A percentile compares a stretch with the other conserved stretches of the same genome.
These are phyloP conservation scores for Shiraia sp. DNA, from an alignment of 2,329 filamentous ascomycete genomes.

Conservation along the genomic window DNA sequence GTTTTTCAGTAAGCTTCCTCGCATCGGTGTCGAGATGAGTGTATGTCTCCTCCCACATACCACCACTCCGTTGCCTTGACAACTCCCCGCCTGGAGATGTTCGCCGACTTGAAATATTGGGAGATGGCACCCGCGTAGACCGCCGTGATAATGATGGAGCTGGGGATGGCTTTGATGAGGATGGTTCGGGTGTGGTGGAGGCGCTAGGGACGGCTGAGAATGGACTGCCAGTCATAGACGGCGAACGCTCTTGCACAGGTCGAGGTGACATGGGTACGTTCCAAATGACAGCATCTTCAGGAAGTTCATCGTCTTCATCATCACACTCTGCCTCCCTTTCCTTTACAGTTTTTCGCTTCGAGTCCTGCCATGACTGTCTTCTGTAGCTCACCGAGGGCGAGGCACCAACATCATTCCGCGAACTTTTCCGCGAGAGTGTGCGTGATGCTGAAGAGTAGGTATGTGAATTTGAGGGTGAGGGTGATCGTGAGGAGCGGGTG, in stretches of 20 bases:
- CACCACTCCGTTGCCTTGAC: conserved; percentile 62
- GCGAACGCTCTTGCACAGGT: conserved; percentile 43
- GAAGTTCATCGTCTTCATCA: conserved; percentile 69
- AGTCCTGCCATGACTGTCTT: conserved; percentile 68
- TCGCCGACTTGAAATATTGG: conserved; percentile 20
- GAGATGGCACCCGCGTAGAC: conserved; percentile 23
- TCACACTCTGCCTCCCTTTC: conserved; percentile 80
- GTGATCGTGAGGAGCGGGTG: conserved; percentile 40
- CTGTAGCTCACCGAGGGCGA: conserved; percentile 36
- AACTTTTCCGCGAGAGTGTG: conserved; percentile 39
- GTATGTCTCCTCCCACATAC: conserved; percentile 75
- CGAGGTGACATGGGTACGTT: conserved; percentile 79
- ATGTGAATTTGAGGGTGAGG: conserved; percentile 38
- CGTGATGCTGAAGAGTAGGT: conserved; percentile 29
- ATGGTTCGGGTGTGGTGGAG: conserved; percentile 14
- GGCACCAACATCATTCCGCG: conserved; percentile 37
- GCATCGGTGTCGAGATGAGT: conserved; percentile 73
- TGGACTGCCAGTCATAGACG: conserved; percentile 33
- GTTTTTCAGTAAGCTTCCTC: conserved; percentile 73
- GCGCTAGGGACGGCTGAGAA: conserved; percentile 26
- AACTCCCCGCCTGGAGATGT: conserved; percentile 25
- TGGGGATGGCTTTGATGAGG: conserved; percentile 32
- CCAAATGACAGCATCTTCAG: conserved; percentile 76
- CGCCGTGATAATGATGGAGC: conserved; percentile 23
- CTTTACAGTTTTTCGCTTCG: conserved; percentile 65